Evolutionary conservation across 225 moss, liverwort and hornwort genomes (phyloP).

Genomic region (Takakia lepidozioides): DNA sequence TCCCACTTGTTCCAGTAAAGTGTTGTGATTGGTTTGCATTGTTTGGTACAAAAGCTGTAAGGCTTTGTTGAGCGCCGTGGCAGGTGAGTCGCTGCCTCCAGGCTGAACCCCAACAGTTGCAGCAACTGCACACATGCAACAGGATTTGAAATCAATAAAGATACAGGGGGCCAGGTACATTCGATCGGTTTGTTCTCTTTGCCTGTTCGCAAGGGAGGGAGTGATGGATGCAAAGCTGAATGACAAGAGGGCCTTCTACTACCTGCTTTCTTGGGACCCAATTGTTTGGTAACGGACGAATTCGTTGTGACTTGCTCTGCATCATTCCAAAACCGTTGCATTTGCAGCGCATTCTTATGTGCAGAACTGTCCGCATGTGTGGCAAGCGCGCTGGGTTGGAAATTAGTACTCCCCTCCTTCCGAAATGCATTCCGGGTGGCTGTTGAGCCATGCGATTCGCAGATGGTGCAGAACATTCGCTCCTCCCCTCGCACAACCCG

Average conservation of each 20-base stretch:
- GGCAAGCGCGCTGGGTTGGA: conserved; percentile 3
- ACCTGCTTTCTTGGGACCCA: neutral
- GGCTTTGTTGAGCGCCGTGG: neutral
- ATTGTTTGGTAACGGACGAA: neutral
- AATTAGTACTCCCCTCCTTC: conserved; percentile 5
- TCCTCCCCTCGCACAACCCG: conserved; percentile 2
- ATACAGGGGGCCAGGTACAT: too few species aligned
- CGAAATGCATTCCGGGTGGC: conserved; percentile 5
- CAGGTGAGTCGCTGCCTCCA: neutral
- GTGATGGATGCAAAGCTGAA: too few species aligned
- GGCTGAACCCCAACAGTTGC: neutral
- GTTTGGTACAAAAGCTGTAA: conserved; percentile 8
- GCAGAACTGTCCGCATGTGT: conserved; percentile 6
- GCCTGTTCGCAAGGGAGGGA: too few species aligned
- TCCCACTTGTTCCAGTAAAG: conserved; percentile 1
- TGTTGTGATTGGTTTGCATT: conserved; percentile 2
- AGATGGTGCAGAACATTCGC: conserved; percentile 6
- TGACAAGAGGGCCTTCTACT: neutral
- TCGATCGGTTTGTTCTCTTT: too few species aligned
- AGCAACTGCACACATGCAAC: conserved; percentile 1
- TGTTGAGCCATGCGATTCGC: conserved; percentile 3
- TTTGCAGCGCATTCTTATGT: conserved; percentile 1
- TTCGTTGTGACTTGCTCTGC: neutral
- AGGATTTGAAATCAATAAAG: too few species aligned
- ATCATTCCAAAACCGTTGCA: conserved; percentile 3